Evolutionary conservation across 2,329 filamentous ascomycete genomes (phyloP).

Genomic region (Tricladium varicosporioides): DNA sequence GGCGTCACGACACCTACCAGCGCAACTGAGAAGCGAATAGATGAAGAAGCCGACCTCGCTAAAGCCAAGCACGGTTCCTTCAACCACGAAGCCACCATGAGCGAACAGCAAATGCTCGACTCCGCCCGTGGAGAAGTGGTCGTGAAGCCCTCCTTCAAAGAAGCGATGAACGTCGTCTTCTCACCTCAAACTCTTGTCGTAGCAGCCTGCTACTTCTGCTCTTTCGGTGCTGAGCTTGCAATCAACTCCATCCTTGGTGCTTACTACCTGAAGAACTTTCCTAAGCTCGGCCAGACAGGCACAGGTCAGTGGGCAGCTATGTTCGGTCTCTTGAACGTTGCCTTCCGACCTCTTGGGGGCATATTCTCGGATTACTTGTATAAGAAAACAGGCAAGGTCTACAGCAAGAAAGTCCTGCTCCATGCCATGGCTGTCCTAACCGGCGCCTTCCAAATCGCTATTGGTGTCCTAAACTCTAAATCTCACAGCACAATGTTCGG

Average conservation of each 20-base stretch:
- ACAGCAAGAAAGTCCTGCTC: constrained; percentile 64
- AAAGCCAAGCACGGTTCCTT: constrained; percentile 40
- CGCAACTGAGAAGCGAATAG: constrained; percentile 36
- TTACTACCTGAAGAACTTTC: constrained; percentile 61
- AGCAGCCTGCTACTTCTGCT: constrained; percentile 58
- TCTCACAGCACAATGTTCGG: constrained; percentile 67
- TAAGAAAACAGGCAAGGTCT: constrained; percentile 44
- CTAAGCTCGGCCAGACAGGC: constrained; percentile 52
- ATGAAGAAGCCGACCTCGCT: constrained; percentile 46
- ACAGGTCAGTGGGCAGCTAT: constrained; percentile 66
- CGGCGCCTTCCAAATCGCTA: constrained; percentile 59
- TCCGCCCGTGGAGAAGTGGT: constrained; percentile 52
- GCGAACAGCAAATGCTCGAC: constrained; percentile 50
- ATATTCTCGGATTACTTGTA: constrained; percentile 45
- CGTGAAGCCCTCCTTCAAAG: constrained; percentile 53
- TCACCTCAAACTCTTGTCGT: constrained; percentile 56
- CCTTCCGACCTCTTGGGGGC: constrained; percentile 66
- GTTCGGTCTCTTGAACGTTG: constrained; percentile 72
- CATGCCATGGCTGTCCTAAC: constrained; percentile 53
- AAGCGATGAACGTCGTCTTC: constrained; percentile 44
- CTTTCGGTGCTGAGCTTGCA: constrained; percentile 61
- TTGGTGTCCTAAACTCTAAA: constrained; percentile 62
- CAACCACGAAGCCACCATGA: constrained; percentile 44
- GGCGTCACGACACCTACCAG: constrained; percentile 7
- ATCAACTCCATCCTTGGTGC: constrained; percentile 59